These are phyloP conservation scores for Blastocystis sp. DNA, from an alignment of 352 stramenopile genomes.

Conservation along the genomic window DNA sequence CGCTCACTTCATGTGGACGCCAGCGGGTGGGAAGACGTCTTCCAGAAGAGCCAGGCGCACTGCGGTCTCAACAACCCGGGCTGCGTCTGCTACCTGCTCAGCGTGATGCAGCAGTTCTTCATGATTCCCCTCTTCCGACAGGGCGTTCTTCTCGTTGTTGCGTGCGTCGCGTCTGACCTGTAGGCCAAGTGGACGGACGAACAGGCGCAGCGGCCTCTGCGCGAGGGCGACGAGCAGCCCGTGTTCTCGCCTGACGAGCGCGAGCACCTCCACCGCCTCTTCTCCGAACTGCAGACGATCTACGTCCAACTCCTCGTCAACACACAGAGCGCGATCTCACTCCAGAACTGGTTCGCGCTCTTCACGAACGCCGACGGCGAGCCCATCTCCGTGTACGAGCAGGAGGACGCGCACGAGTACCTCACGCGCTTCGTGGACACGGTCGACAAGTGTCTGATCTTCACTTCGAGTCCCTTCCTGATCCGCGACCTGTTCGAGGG, in stretches of 20 bases:
- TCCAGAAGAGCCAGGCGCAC: slow-evolving; percentile 68
- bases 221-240: slow-evolving; percentile 2
- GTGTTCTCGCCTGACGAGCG: slow-evolving; percentile 71
- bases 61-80: slow-evolving; percentile 91
- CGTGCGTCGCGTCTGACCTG: not conserved
- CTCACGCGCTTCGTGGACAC: slow-evolving; percentile 90
- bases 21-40: not conserved
- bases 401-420: slow-evolving; percentile 91
- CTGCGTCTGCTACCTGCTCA: slow-evolving; percentile 94
- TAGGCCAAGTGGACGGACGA: slow-evolving; percentile 7
- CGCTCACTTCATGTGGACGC: not conserved
- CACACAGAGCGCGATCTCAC: slow-evolving; percentile 84
- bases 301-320: slow-evolving; percentile 87
- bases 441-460: slow-evolving; percentile 78
- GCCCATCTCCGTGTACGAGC: slow-evolving; percentile 85
- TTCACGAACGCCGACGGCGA: slow-evolving; percentile 87
- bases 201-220: slow-evolving; percentile 27
- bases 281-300: slow-evolving; percentile 87
- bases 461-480: not conserved
- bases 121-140: slow-evolving; percentile 89
- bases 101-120: slow-evolving; percentile 90
- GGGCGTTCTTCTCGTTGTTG: slow-evolving; percentile 80
- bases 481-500: not conserved
- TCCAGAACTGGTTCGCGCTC: slow-evolving; percentile 81
- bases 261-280: slow-evolving; percentile 73